phyloP scores from a whole-genome alignment of 805 yeast species.

The Pichia ethanolica region DNA sequence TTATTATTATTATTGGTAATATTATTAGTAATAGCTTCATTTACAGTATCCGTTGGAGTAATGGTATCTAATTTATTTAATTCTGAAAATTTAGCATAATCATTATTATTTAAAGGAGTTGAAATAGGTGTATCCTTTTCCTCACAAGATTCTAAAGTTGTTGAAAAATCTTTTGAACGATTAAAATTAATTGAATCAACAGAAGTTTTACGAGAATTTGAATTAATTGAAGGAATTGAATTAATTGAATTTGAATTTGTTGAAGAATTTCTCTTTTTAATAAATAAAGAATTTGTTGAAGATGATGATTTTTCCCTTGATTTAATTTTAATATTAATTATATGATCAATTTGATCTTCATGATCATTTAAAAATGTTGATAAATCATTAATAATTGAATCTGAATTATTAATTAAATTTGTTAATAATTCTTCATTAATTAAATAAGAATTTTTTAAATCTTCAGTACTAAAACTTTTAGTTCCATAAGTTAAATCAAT shows the following conservation, averaged over 20 bases:
- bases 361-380: background rate
- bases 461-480: slow-evolving; percentile 12
- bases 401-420: slow-evolving; percentile 1
- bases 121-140: slow-evolving; percentile 2
- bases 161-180: background rate
- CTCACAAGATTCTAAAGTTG: slow-evolving; percentile 3
- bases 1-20: background rate
- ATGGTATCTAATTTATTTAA: too few relatives aligned
- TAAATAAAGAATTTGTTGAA: background rate
- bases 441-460: slow-evolving; percentile 4
- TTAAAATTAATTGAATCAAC: background rate
- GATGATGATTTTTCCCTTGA: background rate
- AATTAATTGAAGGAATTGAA: background rate
- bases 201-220: too few relatives aligned
- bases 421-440: slow-evolving; percentile 6
- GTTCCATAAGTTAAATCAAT: slow-evolving; percentile 20
- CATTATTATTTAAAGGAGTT: background rate
- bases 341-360: slow-evolving; percentile 2
- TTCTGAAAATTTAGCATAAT: background rate
- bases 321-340: background rate
- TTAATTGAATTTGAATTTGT: background rate
- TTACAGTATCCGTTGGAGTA: too few relatives aligned
- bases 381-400: slow-evolving; percentile 2
- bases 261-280: slow-evolving; percentile 4
- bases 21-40: too few relatives aligned